Evolutionary conservation across 2,329 filamentous ascomycete species (phyloP).

Genomic region (Juglanconis oblonga): DNA sequence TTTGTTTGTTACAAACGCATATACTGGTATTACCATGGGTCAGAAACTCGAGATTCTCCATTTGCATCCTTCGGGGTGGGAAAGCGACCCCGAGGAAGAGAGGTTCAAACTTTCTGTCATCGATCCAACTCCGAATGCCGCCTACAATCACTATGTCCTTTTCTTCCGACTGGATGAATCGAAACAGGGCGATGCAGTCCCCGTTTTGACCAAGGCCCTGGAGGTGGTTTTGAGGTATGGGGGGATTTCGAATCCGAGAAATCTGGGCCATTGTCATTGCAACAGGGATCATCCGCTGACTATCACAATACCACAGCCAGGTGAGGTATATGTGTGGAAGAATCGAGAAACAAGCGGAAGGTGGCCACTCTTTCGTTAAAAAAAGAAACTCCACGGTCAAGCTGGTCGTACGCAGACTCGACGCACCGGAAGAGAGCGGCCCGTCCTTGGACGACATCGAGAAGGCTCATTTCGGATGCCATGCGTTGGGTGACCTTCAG

Average conservation of each 20-base stretch:
- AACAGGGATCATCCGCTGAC: no score
- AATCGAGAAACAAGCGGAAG: conserved; percentile 36
- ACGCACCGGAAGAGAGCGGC: conserved; percentile 30
- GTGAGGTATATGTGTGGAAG: conserved; percentile 34
- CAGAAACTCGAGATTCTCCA: conserved; percentile 26
- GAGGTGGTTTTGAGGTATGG: conserved; percentile 17
- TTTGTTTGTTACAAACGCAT: no score
- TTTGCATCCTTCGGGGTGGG: conserved; percentile 34
- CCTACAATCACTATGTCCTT: conserved; percentile 37
- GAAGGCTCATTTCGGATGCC: conserved; percentile 30
- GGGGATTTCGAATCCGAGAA: no score
- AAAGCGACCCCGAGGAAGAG: conserved; percentile 35
- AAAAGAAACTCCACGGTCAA: conserved; percentile 27
- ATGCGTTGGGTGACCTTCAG: conserved; percentile 31
- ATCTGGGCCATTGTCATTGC: no score
- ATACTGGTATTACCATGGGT: no score
- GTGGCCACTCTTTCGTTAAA: conserved; percentile 31
- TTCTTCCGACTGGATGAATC: conserved; percentile 36
- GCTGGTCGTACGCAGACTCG: conserved; percentile 36
- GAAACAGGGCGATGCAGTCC: conserved; percentile 23
- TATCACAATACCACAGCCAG: conserved; percentile 7
- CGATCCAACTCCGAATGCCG: conserved; percentile 31
- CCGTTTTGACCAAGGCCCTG: conserved; percentile 26
- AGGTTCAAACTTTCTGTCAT: conserved; percentile 35
- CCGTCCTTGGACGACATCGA: conserved; percentile 38